phyloP scores from a whole-genome alignment of 768 basidiomycete species.

The Asterophora lycoperdoides region DNA sequence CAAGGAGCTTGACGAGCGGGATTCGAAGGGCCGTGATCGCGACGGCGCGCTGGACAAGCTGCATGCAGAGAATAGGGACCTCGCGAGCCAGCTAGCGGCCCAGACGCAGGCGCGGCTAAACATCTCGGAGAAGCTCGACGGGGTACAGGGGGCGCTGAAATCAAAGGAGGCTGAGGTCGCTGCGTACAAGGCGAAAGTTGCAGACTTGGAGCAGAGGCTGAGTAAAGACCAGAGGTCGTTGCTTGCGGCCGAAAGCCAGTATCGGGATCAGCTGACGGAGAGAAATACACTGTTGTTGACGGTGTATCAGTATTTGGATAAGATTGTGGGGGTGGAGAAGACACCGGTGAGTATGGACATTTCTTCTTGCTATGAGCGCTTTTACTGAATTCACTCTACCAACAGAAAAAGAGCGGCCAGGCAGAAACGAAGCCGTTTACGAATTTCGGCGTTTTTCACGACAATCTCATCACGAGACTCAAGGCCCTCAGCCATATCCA shows the following conservation, averaged over 20 bases:
- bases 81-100: constrained; percentile 71
- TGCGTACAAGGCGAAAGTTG: constrained; percentile 53
- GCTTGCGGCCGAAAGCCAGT: constrained; percentile 69
- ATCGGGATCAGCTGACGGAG: constrained; percentile 90
- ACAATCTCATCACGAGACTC: constrained; percentile 85
- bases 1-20: constrained; percentile 64
- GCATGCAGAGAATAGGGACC: constrained; percentile 75
- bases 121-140: constrained; percentile 86
- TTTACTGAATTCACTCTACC: background rate
- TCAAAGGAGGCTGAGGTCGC: constrained; percentile 65
- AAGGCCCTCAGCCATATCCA: constrained; percentile 83
- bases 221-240: constrained; percentile 78
- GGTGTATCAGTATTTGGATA: constrained; percentile 94
- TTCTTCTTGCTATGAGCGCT: background rate
- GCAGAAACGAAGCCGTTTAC: constrained; percentile 90
- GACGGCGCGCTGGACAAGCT: constrained; percentile 72
- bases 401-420: constrained; percentile 68
- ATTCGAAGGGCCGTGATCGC: constrained; percentile 60
- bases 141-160: constrained; percentile 54
- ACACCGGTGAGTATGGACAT: constrained; percentile 67
- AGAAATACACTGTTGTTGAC: constrained; percentile 87
- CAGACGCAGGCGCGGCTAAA: constrained; percentile 88
- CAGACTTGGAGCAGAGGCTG: constrained; percentile 75
- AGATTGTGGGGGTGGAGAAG: constrained; percentile 87
- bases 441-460: constrained; percentile 91